Percentiles rank a stretch among this genome's conserved stretches.
These are phyloP conservation scores for Pseudocercospora fuligena DNA, from an alignment of 2,329 filamentous ascomycete species.

Conservation along the genomic window DNA sequence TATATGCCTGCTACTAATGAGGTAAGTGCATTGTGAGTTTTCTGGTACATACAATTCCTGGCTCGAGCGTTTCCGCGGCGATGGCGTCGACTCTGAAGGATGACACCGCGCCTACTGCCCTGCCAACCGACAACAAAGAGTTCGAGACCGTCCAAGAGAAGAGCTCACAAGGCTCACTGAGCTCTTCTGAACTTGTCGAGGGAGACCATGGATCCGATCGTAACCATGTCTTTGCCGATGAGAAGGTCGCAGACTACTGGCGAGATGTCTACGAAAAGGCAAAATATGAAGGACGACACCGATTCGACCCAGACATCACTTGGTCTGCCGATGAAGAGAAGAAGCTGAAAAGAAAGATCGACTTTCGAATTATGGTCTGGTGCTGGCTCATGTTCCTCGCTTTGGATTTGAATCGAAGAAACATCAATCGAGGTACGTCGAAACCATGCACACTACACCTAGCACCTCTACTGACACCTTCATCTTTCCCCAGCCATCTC, in stretches of 20 bases:
- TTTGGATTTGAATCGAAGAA: conserved; percentile 37
- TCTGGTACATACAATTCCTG: background rate
- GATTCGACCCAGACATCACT: conserved; percentile 53
- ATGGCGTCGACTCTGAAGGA: conserved; percentile 15
- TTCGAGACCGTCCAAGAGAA: conserved; percentile 11
- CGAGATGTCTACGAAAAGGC: conserved; percentile 60
- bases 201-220: conserved; percentile 26
- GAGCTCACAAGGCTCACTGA: conserved; percentile 16
- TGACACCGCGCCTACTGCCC: conserved; percentile 4
- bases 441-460: background rate
- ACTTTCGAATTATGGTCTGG: conserved; percentile 34
- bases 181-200: conserved; percentile 24
- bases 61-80: conserved; percentile 6
- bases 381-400: conserved; percentile 38
- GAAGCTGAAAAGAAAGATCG: conserved; percentile 36
- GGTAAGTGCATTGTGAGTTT: background rate
- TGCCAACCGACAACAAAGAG: conserved; percentile 6
- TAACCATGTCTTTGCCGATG: conserved; percentile 53
- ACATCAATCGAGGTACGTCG: conserved; percentile 32
- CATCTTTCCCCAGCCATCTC: conserved; percentile 27
- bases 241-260: conserved; percentile 60
- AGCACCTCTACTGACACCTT: conserved; percentile 11
- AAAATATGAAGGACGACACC: conserved; percentile 55
- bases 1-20: background rate
- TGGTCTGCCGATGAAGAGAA: conserved; percentile 53